Conservation (phyloP, 2,329 filamentous ascomycete species). For the Rhexocercosporidium sp. region DNA sequence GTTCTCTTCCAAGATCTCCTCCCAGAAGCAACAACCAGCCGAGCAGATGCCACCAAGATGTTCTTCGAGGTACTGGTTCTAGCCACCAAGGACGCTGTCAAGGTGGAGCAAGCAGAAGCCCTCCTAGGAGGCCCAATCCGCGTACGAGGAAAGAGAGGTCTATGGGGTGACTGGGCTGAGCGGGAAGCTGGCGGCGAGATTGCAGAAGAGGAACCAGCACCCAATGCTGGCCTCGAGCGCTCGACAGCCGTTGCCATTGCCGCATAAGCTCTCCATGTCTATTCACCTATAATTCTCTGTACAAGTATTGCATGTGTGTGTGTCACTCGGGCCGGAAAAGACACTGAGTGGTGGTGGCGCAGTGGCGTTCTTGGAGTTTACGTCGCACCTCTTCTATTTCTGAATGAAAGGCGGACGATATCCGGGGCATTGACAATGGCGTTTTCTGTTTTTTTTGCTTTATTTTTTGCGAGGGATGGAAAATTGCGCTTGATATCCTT, state of each 20-base stretch:
- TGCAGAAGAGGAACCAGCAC: slow-evolving; percentile 41
- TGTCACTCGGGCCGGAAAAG: neutral
- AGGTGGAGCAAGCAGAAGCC: slow-evolving; percentile 83
- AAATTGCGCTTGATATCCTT: neutral
- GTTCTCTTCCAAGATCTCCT: slow-evolving; percentile 92
- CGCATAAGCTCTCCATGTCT: slow-evolving; percentile 25
- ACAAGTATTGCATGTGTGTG: slow-evolving; percentile 15
- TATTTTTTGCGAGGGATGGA: neutral
- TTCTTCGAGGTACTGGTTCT: slow-evolving; percentile 97
- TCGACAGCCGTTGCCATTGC: slow-evolving; percentile 32
- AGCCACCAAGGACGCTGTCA: slow-evolving; percentile 96
- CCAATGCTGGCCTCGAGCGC: slow-evolving; percentile 28
- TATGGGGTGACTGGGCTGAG: slow-evolving; percentile 98
- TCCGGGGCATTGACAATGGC: neutral
- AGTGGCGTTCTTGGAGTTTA: slow-evolving; percentile 3
- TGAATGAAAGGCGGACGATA: neutral
- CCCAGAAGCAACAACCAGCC: slow-evolving; percentile 79
- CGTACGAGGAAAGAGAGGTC: slow-evolving; percentile 88
- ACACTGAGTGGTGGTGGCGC: neutral
- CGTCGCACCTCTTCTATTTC: neutral
- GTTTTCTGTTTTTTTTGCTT: neutral
- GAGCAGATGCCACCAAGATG: slow-evolving; percentile 97
- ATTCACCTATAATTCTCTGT: slow-evolving; percentile 11
- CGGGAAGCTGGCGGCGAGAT: slow-evolving; percentile 69
- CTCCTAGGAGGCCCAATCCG: slow-evolving; percentile 79